Percentiles rank a stretch among this genome's conserved stretches.
phyloP scores from a whole-genome alignment of 106 monocot species.

The Allium cepa region DNA sequence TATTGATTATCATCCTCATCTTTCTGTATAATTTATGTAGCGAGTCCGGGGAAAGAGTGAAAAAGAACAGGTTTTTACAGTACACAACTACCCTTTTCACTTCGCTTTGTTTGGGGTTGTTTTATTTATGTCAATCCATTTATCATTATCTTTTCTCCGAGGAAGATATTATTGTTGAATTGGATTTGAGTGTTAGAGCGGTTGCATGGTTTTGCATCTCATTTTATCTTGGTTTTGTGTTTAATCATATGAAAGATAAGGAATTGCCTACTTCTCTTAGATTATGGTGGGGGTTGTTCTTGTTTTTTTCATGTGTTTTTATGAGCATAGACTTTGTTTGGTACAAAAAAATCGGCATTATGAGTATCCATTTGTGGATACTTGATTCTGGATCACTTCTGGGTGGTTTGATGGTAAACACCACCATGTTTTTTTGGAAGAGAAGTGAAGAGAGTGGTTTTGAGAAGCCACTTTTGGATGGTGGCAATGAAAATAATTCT shows the following conservation, averaged over 20 bases:
- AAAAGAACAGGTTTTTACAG: slow-evolving; percentile 19
- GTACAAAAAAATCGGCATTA: slow-evolving; percentile 11
- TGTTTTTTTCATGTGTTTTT: slow-evolving; percentile 30
- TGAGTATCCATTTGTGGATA: slow-evolving; percentile 30
- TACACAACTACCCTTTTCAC: slow-evolving; percentile 26
- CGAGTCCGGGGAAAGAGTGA: background rate
- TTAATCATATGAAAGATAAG: slow-evolving; percentile 10
- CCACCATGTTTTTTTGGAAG: slow-evolving; percentile 31
- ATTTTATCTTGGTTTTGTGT: slow-evolving; percentile 27
- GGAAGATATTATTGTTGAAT: slow-evolving; percentile 6
- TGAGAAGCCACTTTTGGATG: slow-evolving; percentile 59
- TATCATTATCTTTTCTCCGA: slow-evolving; percentile 28
- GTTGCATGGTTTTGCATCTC: slow-evolving; percentile 36
- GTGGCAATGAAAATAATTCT: slow-evolving; percentile 8
- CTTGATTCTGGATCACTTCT: slow-evolving; percentile 45
- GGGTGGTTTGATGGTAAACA: slow-evolving; percentile 23
- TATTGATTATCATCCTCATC: slow-evolving; percentile 31
- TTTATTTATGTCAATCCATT: slow-evolving; percentile 28
- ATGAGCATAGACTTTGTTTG: slow-evolving; percentile 29
- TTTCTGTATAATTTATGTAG: slow-evolving; percentile 27
- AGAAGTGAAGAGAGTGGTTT: slow-evolving; percentile 12
- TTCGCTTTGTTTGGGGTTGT: slow-evolving; percentile 21
- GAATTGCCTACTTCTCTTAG: slow-evolving; percentile 49
- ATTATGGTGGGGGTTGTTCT: slow-evolving; percentile 67
- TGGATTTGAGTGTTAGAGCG: slow-evolving; percentile 44